Percentiles rank a stretch among this genome's conserved stretches.
These are phyloP conservation scores for Gracilaria domingensis DNA, from an alignment of 23 red algal genomes.

Conservation along the genomic window DNA sequence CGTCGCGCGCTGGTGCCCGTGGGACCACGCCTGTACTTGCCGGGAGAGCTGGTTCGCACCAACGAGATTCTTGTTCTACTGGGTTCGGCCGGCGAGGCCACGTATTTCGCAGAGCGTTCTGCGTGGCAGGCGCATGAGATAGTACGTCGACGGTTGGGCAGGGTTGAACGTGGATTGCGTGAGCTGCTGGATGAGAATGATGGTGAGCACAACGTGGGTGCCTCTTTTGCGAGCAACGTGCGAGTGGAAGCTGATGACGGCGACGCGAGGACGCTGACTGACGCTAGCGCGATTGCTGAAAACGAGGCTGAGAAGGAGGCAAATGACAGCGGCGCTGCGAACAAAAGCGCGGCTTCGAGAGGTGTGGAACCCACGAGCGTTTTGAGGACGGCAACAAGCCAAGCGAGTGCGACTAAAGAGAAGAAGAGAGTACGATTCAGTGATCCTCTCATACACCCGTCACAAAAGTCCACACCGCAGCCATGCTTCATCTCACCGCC, in stretches of 20 bases:
- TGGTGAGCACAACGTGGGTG: background rate
- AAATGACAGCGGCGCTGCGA: background rate
- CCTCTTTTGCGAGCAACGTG: background rate
- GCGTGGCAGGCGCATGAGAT: conserved; percentile 57
- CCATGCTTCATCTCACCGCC: conserved; percentile 23
- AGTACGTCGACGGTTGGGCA: conserved; percentile 31
- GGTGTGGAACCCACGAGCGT: background rate
- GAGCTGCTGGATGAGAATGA: conserved; percentile 5
- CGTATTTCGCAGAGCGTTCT: conserved; percentile 64
- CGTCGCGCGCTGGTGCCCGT: conserved; percentile 43
- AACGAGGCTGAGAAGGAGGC: background rate
- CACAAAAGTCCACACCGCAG: background rate
- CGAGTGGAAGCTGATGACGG: background rate
- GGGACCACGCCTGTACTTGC: conserved; percentile 40
- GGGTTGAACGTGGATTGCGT: conserved; percentile 7
- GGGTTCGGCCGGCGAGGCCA: conserved; percentile 23
- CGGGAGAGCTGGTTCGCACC: conserved; percentile 43
- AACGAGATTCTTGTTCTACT: conserved; percentile 50
- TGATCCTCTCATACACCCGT: conserved; percentile 12
- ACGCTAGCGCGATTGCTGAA: background rate
- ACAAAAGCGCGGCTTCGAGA: background rate
- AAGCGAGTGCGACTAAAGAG: background rate
- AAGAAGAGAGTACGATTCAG: conserved; percentile 15
- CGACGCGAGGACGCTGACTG: background rate
- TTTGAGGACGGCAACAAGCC: background rate